A percentile compares a stretch with the other conserved stretches of the same genome.
phyloP scores from a whole-genome alignment of 2,329 filamentous ascomycete species.

The Stachybotrys echinatus region DNA sequence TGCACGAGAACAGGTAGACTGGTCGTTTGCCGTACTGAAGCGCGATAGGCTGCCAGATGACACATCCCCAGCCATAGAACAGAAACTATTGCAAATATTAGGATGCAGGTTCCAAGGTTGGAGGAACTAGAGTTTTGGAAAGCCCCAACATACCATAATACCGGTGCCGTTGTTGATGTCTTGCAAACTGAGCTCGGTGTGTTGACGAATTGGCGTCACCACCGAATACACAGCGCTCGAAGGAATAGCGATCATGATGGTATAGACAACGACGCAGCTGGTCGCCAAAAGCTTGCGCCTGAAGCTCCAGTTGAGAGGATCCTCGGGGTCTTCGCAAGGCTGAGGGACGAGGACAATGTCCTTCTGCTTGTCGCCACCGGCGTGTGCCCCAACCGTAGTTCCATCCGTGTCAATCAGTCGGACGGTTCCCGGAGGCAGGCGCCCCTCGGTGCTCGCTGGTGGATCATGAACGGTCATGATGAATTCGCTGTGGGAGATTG shows the following conservation, averaged over 20 bases:
- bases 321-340: constrained; percentile 17
- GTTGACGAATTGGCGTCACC: constrained; percentile 18
- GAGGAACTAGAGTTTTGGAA: too few species aligned
- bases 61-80: constrained; percentile 25
- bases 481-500: too few species aligned
- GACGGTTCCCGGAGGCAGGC: constrained; percentile 5
- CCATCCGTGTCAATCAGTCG: constrained; percentile 6
- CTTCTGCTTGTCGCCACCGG: constrained; percentile 2
- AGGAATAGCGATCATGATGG: constrained; percentile 12
- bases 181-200: constrained; percentile 12
- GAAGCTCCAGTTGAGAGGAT: constrained; percentile 18
- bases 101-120: neutral
- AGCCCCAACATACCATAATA: constrained; percentile 13
- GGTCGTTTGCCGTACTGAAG: constrained; percentile 23
- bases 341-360: constrained; percentile 17
- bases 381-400: constrained; percentile 1
- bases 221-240: constrained; percentile 23
- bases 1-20: constrained; percentile 21
- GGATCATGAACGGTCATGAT: neutral
- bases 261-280: constrained; percentile 17
- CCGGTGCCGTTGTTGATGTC: constrained; percentile 25
- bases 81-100: constrained; percentile 19
- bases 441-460: neutral
- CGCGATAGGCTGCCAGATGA: constrained; percentile 25
- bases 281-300: constrained; percentile 13